Percentiles rank a stretch among this genome's conserved stretches.
Evolutionary conservation across 2,329 filamentous ascomycete species (phyloP).

Genomic region (Neurospora sp.): DNA sequence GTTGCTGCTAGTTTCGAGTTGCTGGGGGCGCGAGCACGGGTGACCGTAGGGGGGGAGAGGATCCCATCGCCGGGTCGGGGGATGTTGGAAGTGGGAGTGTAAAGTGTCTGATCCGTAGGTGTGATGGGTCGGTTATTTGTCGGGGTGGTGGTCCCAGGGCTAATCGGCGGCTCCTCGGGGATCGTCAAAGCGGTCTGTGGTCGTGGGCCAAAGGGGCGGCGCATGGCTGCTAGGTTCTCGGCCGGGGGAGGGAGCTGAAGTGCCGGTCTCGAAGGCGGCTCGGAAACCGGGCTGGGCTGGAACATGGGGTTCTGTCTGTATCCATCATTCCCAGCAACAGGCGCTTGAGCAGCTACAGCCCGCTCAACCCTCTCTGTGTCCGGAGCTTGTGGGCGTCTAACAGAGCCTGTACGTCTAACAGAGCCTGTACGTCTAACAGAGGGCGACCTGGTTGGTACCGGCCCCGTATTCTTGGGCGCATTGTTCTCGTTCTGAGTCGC

Average conservation of each 20-base stretch:
- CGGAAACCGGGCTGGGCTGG: not conserved
- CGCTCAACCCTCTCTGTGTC: not conserved
- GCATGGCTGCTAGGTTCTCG: not conserved
- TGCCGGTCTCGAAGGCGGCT: constrained; percentile 1
- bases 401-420: not conserved
- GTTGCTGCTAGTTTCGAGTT: constrained; percentile 16
- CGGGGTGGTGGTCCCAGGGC: not conserved
- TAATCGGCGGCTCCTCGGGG: not conserved
- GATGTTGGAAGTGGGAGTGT: not conserved
- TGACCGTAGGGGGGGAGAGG: constrained; percentile 5
- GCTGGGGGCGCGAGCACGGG: constrained; percentile 29
- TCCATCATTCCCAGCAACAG: not conserved
- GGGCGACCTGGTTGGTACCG: not conserved
- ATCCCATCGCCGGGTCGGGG: not conserved
- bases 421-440: not conserved
- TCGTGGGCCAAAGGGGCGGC: constrained; percentile 10
- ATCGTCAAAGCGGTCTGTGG: not conserved
- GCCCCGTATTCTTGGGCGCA: not conserved
- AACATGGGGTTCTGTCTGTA: constrained; percentile 15
- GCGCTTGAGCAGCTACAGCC: not conserved
- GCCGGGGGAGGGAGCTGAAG: not conserved
- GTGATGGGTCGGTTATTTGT: constrained; percentile 5
- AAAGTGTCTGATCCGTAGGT: constrained; percentile 1
- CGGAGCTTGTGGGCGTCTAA: not conserved
- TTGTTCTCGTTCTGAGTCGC: not conserved